These are phyloP conservation scores for Pseudocercospora vitis DNA, from an alignment of 2,329 filamentous ascomycete species.

Conservation along the genomic window DNA sequence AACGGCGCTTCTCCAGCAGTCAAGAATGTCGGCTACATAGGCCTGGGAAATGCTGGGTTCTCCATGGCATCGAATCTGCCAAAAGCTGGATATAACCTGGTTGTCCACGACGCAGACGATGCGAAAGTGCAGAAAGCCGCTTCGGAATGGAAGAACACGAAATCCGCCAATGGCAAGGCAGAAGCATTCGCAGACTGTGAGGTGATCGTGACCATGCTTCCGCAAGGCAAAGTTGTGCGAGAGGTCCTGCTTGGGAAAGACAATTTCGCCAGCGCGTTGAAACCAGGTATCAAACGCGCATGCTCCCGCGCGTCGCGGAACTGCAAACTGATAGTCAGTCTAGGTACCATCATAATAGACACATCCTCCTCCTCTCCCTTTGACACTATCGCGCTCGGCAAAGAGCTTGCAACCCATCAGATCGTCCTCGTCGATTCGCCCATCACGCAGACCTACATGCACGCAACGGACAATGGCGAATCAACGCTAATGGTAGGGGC, in stretches of 20 bases:
- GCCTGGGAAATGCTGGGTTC: slow-evolving; percentile 39
- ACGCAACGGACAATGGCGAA: slow-evolving; percentile 38
- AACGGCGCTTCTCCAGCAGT: slow-evolving; percentile 23
- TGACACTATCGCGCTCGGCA: slow-evolving; percentile 37
- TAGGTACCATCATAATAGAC: slow-evolving; percentile 38
- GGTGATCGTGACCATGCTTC: slow-evolving; percentile 41
- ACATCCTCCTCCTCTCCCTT: slow-evolving; percentile 41
- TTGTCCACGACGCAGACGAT: slow-evolving; percentile 37
- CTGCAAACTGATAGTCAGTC: not conserved
- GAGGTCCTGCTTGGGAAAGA: slow-evolving; percentile 36
- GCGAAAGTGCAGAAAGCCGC: slow-evolving; percentile 29
- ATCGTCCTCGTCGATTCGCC: slow-evolving; percentile 40
- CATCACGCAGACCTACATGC: slow-evolving; percentile 42
- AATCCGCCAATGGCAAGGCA: slow-evolving; percentile 28
- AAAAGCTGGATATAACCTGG: slow-evolving; percentile 35
- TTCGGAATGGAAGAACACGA: slow-evolving; percentile 34
- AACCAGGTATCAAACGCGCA: slow-evolving; percentile 25
- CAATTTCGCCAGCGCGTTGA: slow-evolving; percentile 34
- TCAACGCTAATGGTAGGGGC: slow-evolving; percentile 41
- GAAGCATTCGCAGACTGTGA: slow-evolving; percentile 38
- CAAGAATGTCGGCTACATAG: slow-evolving; percentile 39
- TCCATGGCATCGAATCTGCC: slow-evolving; percentile 40
- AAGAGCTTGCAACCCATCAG: slow-evolving; percentile 35
- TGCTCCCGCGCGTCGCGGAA: not conserved
- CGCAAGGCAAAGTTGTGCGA: slow-evolving; percentile 39